Evolutionary conservation across 116 monocot species (phyloP), one percentile per base, ranked within the genome.

Genomic region (Phalaenopsis hybrid): DNA sequence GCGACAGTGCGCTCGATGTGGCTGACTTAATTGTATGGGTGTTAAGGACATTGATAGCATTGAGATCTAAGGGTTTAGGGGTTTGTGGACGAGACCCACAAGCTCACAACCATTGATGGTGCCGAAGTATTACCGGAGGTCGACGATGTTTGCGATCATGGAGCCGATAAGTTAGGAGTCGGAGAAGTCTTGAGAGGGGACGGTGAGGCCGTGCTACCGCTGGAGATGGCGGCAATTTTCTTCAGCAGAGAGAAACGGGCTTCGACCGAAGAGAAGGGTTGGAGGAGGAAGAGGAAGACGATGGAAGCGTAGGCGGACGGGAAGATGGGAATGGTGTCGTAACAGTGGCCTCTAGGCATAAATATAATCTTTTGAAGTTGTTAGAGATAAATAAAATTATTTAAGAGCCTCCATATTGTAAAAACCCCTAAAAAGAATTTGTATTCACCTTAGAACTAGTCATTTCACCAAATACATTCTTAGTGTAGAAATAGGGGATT

Each of bases 31-130:
- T 82, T 48, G 78, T 45, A 67, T 92, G 93, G 79, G 86, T 88
- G 86, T 95, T 98, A 84, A 95, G 83, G 83, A 98, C 95, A 79
- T 87, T 90, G 84, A 98, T 91, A 78, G 93, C 90, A 84, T 94
- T 94, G 83, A 91, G 76, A 77, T 97, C 97, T 78, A 83, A 20
- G 86, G 86, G 83, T 93, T 95, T 73, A 93, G 90, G 74, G 98
- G 95, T 55, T 94, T 89, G 2, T 95, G 91, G 78, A 89, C 85
- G 34, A 98, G 89, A 34, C 88, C 91, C 28, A 98, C 95, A 81
- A 91, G 81, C 82, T 98, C 93, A 50, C 98, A 89, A 45, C 88
- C 89, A 83, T 78, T 92, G 73, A 98, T 86, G 69, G 84, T 81
- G 80, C 98, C 95, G 55, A 84, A 37, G 86, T 98, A 98, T 88